These are phyloP conservation scores for Melaleuca alternifolia DNA, from an alignment of 345 rosid genomes.

Conservation along the genomic window DNA sequence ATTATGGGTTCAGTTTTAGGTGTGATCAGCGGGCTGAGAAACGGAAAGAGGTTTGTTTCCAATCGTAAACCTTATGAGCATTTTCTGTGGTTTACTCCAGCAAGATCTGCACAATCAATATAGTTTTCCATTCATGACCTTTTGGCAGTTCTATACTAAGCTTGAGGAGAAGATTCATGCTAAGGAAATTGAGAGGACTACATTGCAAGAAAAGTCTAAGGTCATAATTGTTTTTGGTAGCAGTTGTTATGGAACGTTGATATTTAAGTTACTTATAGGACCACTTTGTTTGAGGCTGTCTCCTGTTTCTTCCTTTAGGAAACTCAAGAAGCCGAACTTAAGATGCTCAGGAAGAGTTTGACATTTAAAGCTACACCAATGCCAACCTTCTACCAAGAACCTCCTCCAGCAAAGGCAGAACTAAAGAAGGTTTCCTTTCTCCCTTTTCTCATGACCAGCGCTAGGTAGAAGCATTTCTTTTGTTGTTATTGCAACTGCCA, in stretches of 20 bases:
- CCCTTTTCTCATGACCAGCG: background rate
- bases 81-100: background rate
- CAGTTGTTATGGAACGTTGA: background rate
- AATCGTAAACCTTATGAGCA: background rate
- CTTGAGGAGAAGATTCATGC: conserved; percentile 98
- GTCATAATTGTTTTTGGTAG: conserved; percentile 13
- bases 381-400: conserved; percentile 98
- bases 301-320: conserved; percentile 33
- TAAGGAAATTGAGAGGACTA: conserved; percentile 68
- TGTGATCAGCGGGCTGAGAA: conserved; percentile 98
- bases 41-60: conserved; percentile 75
- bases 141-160: conserved; percentile 75
- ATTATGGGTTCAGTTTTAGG: conserved; percentile 92
- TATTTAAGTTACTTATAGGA: background rate
- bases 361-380: conserved; percentile 95
- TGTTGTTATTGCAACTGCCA: background rate
- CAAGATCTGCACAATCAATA: background rate
- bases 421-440: conserved; percentile 59
- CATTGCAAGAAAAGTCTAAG: conserved; percentile 91
- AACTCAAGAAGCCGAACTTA: conserved; percentile 93
- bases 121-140: conserved; percentile 1
- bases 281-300: background rate
- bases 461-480: background rate
- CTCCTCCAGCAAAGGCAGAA: conserved; percentile 74
- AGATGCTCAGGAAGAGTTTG: conserved; percentile 83